Conservation (phyloP, 1,284 basidiomycete species). For the Cutaneotrichosporon cavernicola region DNA sequence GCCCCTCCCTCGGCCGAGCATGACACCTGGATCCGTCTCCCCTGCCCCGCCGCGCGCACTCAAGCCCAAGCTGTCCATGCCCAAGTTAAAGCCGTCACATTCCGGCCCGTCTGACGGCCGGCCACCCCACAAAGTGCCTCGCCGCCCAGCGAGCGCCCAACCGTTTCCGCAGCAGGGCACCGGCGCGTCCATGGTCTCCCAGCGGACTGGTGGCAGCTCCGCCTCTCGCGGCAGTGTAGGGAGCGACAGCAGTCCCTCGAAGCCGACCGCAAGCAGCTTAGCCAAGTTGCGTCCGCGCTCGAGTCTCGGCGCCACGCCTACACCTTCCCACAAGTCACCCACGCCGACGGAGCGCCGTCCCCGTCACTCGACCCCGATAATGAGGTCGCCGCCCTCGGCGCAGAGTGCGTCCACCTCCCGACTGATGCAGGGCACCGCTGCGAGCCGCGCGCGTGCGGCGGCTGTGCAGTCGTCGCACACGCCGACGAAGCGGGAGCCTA, state of each 20-base stretch:
- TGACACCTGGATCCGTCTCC: background rate
- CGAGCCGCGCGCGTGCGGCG: conserved; percentile 22
- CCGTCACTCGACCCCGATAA: background rate
- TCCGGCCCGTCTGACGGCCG: background rate
- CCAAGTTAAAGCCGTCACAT: conserved; percentile 10
- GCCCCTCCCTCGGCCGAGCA: background rate
- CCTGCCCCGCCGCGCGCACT: conserved; percentile 2
- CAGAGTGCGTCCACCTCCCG: conserved; percentile 10
- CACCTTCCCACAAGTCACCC: background rate
- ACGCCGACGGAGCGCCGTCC: background rate
- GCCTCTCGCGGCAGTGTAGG: background rate
- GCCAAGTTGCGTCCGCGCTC: conserved; percentile 17
- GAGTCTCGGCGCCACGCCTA: background rate
- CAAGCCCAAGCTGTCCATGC: conserved; percentile 12
- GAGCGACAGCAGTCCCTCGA: background rate
- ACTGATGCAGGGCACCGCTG: conserved; percentile 24
- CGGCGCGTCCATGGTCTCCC: background rate
- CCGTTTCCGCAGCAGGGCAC: conserved; percentile 1
- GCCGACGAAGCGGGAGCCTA: background rate
- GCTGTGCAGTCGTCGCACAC: conserved; percentile 8
- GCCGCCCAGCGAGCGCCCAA: background rate
- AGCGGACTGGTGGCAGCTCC: conserved; percentile 9
- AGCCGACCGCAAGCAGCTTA: conserved; percentile 19
- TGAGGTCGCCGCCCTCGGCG: conserved; percentile 6
- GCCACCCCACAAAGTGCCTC: background rate